phyloP scores from a whole-genome alignment of 371 early-diverging fungal genomes.

The Massospora cicadina region DNA sequence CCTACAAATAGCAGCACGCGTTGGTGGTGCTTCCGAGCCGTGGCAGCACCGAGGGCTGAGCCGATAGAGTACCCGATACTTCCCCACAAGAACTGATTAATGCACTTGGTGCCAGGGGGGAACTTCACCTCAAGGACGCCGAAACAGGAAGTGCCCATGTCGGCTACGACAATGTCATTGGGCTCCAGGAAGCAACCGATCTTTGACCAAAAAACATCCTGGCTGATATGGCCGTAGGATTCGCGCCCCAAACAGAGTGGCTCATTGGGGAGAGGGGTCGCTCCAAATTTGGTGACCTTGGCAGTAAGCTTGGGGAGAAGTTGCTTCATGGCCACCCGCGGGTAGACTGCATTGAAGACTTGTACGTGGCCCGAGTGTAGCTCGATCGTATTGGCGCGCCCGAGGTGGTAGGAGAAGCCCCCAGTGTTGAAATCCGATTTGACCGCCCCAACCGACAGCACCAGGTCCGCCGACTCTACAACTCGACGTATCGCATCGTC shows the following conservation, averaged over 20 bases:
- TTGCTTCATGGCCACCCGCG: slow-evolving; percentile 6
- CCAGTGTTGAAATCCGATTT: slow-evolving; percentile 32
- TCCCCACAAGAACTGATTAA: slow-evolving; percentile 24
- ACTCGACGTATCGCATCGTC: slow-evolving; percentile 17
- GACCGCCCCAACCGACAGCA: slow-evolving; percentile 24
- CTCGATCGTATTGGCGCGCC: slow-evolving; percentile 9
- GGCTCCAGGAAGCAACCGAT: slow-evolving; percentile 17
- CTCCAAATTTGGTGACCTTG: neutral
- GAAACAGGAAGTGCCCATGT: slow-evolving; percentile 29
- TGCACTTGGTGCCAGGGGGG: slow-evolving; percentile 19
- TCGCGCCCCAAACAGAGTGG: too few species aligned
- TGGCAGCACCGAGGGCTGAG: slow-evolving; percentile 9
- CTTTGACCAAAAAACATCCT: slow-evolving; percentile 24
- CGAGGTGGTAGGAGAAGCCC: slow-evolving; percentile 11
- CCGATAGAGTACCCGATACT: slow-evolving; percentile 23
- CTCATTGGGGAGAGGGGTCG: neutral
- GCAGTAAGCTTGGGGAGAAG: slow-evolving; percentile 8
- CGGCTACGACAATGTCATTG: slow-evolving; percentile 22
- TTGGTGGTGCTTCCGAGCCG: slow-evolving; percentile 7
- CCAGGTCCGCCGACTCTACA: slow-evolving; percentile 21
- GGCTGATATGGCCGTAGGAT: slow-evolving; percentile 13
- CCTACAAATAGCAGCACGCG: slow-evolving; percentile 23
- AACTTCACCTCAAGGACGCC: slow-evolving; percentile 20
- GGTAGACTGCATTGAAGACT: slow-evolving; percentile 9
- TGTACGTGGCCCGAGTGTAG: slow-evolving; percentile 2